A percentile compares a stretch with the other conserved stretches of the same genome.
Evolutionary conservation across 257 asterid genomes (phyloP).

Genomic region (Solanum medicagineum): DNA sequence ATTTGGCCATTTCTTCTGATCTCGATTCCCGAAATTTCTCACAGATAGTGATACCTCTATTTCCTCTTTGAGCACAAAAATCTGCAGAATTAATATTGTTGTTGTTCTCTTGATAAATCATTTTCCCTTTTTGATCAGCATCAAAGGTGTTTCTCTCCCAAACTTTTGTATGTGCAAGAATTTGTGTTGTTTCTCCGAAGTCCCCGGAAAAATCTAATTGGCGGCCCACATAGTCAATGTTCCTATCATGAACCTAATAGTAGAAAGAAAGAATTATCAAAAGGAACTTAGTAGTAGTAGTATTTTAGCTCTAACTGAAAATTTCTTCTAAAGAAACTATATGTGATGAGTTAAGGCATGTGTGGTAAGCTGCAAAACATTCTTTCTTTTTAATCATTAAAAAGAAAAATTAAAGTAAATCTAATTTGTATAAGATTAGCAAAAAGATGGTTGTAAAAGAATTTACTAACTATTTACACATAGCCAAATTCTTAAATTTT

Average conservation of each 20-base stretch:
- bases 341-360: not conserved
- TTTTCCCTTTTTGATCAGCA: not conserved
- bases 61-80: not conserved
- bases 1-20: not conserved
- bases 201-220: not conserved
- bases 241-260: not conserved
- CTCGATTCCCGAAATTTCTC: not conserved
- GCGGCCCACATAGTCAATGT: not conserved
- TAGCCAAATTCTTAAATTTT: not conserved
- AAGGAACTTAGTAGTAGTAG: not conserved
- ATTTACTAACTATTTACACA: not conserved
- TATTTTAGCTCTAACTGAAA: too few species aligned
- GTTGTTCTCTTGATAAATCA: not conserved
- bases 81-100: not conserved
- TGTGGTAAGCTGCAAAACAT: not conserved
- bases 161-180: not conserved
- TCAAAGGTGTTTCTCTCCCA: not conserved
- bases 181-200: not conserved
- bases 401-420: not conserved
- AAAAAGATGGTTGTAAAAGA: not conserved
- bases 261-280: not conserved
- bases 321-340: not conserved
- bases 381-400: not conserved
- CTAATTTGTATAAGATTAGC: not conserved
- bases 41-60: not conserved